A percentile compares a stretch with the other conserved stretches of the same genome.
These are phyloP conservation scores for Cornus florida DNA, from an alignment of 148 eudicot species.

Conservation along the genomic window DNA sequence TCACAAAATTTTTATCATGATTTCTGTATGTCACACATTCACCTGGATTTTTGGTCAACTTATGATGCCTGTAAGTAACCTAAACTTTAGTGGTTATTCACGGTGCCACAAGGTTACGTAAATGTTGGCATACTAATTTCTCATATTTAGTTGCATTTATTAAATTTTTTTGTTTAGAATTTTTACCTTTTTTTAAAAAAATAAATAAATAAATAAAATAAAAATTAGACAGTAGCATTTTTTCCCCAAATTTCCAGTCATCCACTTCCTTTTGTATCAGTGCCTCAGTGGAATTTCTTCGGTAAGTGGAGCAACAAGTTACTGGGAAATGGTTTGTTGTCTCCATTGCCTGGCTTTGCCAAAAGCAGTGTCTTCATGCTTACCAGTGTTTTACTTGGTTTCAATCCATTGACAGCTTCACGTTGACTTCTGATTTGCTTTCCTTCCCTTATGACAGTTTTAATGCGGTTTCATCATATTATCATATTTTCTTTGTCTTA, in stretches of 20 bases:
- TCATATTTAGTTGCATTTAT: background rate
- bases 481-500: constrained; percentile 1
- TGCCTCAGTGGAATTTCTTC: background rate
- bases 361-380: background rate
- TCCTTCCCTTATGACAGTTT: background rate
- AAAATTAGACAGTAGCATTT: background rate
- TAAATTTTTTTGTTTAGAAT: background rate
- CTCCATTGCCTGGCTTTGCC: background rate
- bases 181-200: background rate
- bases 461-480: background rate
- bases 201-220: too few species aligned
- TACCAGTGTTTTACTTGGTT: background rate
- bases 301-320: background rate
- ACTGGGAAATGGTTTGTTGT: background rate
- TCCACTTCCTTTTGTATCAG: background rate
- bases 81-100: background rate
- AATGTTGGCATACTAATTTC: background rate
- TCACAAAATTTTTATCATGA: too few species aligned
- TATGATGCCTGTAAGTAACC: background rate
- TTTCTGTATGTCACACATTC: background rate
- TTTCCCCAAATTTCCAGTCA: background rate
- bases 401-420: background rate
- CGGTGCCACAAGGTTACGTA: background rate
- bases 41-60: background rate
- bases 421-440: constrained; percentile 4